Percentiles rank a stretch among this genome's conserved stretches.
Evolutionary conservation across 2,329 filamentous ascomycete species (phyloP).

Genomic region (Pseudogymnoascus sp.): DNA sequence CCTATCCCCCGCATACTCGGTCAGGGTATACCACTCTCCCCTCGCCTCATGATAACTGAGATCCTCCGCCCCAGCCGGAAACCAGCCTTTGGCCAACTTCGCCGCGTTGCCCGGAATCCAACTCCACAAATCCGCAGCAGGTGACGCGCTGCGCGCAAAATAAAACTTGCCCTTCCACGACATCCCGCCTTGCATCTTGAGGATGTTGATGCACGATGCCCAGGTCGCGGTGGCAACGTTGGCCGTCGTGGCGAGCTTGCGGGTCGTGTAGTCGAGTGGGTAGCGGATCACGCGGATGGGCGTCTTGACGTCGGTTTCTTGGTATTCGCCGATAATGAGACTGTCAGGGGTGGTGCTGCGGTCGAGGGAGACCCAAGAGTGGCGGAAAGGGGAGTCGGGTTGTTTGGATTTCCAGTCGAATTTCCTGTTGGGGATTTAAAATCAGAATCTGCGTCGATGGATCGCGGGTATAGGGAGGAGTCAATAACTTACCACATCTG

Average conservation of each 20-base stretch:
- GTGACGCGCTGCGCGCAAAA: slow-evolving; percentile 26
- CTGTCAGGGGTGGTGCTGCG: slow-evolving; percentile 28
- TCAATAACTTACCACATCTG: slow-evolving; percentile 26
- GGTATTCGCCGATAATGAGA: slow-evolving; percentile 31
- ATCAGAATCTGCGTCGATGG: not conserved
- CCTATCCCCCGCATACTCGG: slow-evolving; percentile 11
- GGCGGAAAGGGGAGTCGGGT: slow-evolving; percentile 26
- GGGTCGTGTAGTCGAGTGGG: slow-evolving; percentile 26
- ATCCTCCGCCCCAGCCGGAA: slow-evolving; percentile 29
- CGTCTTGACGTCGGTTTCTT: slow-evolving; percentile 18
- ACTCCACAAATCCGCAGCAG: slow-evolving; percentile 28
- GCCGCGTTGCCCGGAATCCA: slow-evolving; percentile 28
- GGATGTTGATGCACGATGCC: slow-evolving; percentile 30
- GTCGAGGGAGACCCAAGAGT: slow-evolving; percentile 33
- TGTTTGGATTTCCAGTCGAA: slow-evolving; percentile 12
- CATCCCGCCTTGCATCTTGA: slow-evolving; percentile 31
- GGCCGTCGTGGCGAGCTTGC: slow-evolving; percentile 22
- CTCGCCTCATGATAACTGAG: slow-evolving; percentile 28
- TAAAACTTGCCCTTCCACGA: slow-evolving; percentile 28
- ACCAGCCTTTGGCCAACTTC: slow-evolving; percentile 18
- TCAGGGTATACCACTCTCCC: slow-evolving; percentile 18
- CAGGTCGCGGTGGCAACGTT: slow-evolving; percentile 21
- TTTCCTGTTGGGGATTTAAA: not conserved
- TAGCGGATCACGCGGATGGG: slow-evolving; percentile 29
- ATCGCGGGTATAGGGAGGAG: not conserved